Evolutionary conservation across 257 asterid species (phyloP), one percentile per base, ranked within the genome.

Genomic region (Ilex asprella): DNA sequence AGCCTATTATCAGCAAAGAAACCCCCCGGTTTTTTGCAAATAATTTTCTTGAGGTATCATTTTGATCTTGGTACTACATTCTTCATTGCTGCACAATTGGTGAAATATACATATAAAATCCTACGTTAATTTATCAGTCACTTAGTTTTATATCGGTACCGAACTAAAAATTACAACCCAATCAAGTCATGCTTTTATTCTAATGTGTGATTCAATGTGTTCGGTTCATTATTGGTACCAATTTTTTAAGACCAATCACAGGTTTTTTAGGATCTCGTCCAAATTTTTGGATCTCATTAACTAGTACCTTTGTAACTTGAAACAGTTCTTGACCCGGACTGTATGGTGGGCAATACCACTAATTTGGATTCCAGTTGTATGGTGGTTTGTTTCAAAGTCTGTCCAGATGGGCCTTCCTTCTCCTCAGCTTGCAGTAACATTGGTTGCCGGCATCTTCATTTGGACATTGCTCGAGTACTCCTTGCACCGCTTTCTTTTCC

Each of bases 301-400:
- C 27, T 71, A 1, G 12, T 41, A 11, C 47, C 47, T 41, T 21
- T 41, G 47, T 21, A 41, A 64, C 50, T 30, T 71, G 74, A 44
- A 56, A 58, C 85, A 86, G 95, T 69, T 86, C 32, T 67, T 86
- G 59, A 89, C 11, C 27, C 81, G 75, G 49, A 89, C 95, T 3
- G 71, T 70, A 10, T 89, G 96, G 96, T 84, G 86, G 88, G 84
- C 64, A 12, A 72, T 89, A 68, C 95, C 95, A 58, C 58, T 76
- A 8, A 61, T 84, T 61, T 89, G 95, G 96, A 73, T 86, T 15
- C 96, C 96, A 5, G 87, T 86, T 57, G 87, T 78, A 16, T 75
- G 70, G 64, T 82, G 79, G 70, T 75, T 74, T 6, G 73, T 70
- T 21, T 21, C 27, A 67, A 54, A 30, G 59, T 84, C 96, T 0